phyloP scores from a whole-genome alignment of 2,329 filamentous ascomycete genomes.

The Davidsoniella eucalypti region DNA sequence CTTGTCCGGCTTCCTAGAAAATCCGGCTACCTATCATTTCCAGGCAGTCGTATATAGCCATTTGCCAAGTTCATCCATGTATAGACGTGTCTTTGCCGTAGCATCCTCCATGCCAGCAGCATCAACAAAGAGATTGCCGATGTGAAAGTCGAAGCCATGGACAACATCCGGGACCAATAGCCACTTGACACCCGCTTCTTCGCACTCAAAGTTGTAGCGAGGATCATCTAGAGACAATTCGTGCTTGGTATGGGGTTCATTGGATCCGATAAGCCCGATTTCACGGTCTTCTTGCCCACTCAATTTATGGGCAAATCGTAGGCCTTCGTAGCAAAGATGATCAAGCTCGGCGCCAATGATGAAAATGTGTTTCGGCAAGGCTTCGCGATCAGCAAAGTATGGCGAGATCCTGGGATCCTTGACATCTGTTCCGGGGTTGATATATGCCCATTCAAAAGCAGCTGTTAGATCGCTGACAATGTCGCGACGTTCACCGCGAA shows the following conservation, averaged over 20 bases:
- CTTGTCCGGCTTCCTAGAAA: no score
- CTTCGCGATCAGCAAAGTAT: conserved; percentile 18
- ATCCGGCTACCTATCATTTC: no score
- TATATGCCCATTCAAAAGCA: conserved; percentile 22
- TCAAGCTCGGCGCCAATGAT: conserved; percentile 25
- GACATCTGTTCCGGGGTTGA: conserved; percentile 19
- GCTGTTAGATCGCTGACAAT: conserved; percentile 14
- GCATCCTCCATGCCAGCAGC: conserved; percentile 19
- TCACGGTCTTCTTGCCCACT: conserved; percentile 12
- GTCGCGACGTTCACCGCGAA: conserved; percentile 14
- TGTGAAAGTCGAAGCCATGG: conserved; percentile 25
- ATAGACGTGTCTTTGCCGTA: conserved; percentile 18
- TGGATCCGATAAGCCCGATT: conserved; percentile 10
- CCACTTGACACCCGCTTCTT: conserved; percentile 21
- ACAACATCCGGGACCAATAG: conserved; percentile 26
- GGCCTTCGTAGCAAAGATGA: conserved; percentile 17
- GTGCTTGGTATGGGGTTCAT: conserved; percentile 10
- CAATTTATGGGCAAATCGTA: conserved; percentile 14
- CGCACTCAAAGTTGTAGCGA: conserved; percentile 22
- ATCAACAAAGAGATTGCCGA: conserved; percentile 17
- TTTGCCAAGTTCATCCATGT: conserved; percentile 18
- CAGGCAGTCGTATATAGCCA: conserved; percentile 16
- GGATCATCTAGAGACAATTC: conserved; percentile 19
- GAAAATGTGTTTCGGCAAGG: conserved; percentile 22
- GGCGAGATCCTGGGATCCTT: conserved; percentile 22